A percentile compares a stretch with the other conserved stretches of the same genome.
These are phyloP conservation scores for Penicillium macrosclerotiorum DNA, from an alignment of 495 filamentous ascomycete species.

Conservation along the genomic window DNA sequence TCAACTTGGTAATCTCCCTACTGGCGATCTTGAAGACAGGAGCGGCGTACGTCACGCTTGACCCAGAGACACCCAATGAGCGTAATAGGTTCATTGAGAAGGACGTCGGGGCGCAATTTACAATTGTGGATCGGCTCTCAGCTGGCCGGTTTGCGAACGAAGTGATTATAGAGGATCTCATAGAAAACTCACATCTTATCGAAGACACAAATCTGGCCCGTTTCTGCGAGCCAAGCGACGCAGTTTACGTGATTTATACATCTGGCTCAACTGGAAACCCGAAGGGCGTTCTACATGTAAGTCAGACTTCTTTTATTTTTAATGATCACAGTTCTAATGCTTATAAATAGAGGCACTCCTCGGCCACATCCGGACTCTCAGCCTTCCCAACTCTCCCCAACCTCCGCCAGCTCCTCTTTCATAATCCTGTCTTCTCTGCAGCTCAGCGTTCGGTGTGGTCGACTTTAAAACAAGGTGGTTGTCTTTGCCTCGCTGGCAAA, in stretches of 20 bases:
- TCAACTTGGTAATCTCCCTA: slow-evolving; percentile 36
- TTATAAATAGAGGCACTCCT: slow-evolving; percentile 10
- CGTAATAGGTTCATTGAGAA: too few species aligned
- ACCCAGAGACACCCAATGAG: slow-evolving; percentile 41
- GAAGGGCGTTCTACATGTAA: slow-evolving; percentile 13
- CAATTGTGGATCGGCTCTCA: too few species aligned
- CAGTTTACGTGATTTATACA: slow-evolving; percentile 11
- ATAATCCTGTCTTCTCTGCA: slow-evolving; percentile 20
- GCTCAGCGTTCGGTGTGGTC: slow-evolving; percentile 14
- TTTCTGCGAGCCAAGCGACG: neutral
- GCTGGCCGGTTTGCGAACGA: too few species aligned
- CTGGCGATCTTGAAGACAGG: slow-evolving; percentile 49
- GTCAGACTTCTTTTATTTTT: too few species aligned
- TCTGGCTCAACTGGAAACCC: slow-evolving; percentile 21
- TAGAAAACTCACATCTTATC: too few species aligned
- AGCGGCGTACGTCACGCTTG: slow-evolving; percentile 43
- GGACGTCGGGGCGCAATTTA: too few species aligned
- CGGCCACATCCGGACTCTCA: slow-evolving; percentile 9
- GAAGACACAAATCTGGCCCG: too few species aligned
- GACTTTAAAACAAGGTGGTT: slow-evolving; percentile 11
- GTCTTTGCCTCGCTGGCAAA: slow-evolving; percentile 1
- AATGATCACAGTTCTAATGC: too few species aligned
- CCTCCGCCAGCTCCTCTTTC: slow-evolving; percentile 18
- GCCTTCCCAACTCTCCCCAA: neutral
- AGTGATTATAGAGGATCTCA: too few species aligned